phyloP scores from a whole-genome alignment of 352 stramenopile species.

The Bremia lactucae region DNA sequence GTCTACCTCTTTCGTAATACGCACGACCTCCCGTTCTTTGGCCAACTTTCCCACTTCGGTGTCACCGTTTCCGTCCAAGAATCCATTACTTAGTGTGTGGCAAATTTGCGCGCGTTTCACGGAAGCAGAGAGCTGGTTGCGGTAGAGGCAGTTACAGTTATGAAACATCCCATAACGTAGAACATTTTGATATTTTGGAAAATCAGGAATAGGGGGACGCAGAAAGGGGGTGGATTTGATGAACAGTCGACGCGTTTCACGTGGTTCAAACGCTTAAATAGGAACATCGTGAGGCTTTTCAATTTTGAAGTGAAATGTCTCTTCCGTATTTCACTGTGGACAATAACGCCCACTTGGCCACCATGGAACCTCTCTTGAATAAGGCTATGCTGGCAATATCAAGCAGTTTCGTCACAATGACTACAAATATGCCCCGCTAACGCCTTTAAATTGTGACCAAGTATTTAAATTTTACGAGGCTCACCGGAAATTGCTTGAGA shows the following conservation, averaged over 20 bases:
- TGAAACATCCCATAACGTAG: too few species aligned
- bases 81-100: too few species aligned
- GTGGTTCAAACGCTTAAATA: slow-evolving; percentile 52
- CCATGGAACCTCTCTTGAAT: slow-evolving; percentile 68
- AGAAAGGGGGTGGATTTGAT: too few species aligned
- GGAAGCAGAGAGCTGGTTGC: too few species aligned
- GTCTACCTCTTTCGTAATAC: too few species aligned
- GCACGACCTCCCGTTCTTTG: too few species aligned
- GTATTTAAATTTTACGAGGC: slow-evolving; percentile 64
- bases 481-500: slow-evolving; percentile 53
- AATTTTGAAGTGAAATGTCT: slow-evolving; percentile 52
- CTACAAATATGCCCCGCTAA: slow-evolving; percentile 76
- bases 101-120: too few species aligned
- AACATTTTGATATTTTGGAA: too few species aligned
- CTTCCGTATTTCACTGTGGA: slow-evolving; percentile 77
- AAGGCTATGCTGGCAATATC: slow-evolving; percentile 63
- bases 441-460: slow-evolving; percentile 64
- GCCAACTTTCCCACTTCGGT: too few species aligned
- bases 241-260: slow-evolving; percentile 75
- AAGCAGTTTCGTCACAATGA: slow-evolving; percentile 82
- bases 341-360: slow-evolving; percentile 57
- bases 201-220: too few species aligned
- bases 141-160: too few species aligned
- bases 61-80: too few species aligned
- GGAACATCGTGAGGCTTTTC: slow-evolving; percentile 50